Base-by-base conservation (phyloP, 2,329 filamentous ascomycete species). In the Dryadomyces quercus-mongolicae region DNA sequence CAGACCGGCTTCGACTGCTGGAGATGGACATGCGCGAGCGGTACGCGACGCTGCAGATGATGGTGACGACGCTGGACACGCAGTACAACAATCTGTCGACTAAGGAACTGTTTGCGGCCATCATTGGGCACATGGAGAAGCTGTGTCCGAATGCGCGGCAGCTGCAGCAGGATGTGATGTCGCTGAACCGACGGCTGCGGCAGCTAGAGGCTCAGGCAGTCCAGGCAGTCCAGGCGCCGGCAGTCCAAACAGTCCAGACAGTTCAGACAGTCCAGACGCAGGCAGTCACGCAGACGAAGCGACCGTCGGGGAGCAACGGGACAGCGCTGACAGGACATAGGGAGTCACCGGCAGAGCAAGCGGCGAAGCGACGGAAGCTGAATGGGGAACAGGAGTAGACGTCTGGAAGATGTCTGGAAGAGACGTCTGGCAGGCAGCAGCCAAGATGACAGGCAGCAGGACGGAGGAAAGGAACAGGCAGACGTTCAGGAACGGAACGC, bases 1-100 rank as follows among this genome's bases (percentile, higher is more conserved):
- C n/a, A n/a, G n/a, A n/a, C n/a, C n/a, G n/a, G n/a, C n/a, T n/a
- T n/a, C n/a, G n/a, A n/a, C n/a, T n/a, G 1, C 34, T 57, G 7
- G 53, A 57, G 12, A 57, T 60, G 10, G 63, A 60, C 25, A 52
- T 67, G 7, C 58, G 65, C 20, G 62, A 60, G 22, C 64, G 61
- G 40, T 60, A 65, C 18, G 63, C 67, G 0, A 61, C 63, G 5
- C 58, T 76, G 6, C 65, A 68, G 16, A 61, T 68, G 43, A 63
- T 70, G 48, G 36, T 76, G 5, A 60, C 60, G 20, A 62, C 67
- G 1, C 59, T 82, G 8, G 71, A 77, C 60, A 54, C 56, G 0
- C 76, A 75, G 56, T 79, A 71, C 56, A 73, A 71, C 54, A 78
- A 76, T 58, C 62, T 82, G 8, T 68, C 62, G 20, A 73, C 74